A percentile compares a stretch with the other conserved stretches of the same genome.
Evolutionary conservation across 495 filamentous ascomycete genomes (phyloP).

Genomic region (Lophiostoma macrostomum): DNA sequence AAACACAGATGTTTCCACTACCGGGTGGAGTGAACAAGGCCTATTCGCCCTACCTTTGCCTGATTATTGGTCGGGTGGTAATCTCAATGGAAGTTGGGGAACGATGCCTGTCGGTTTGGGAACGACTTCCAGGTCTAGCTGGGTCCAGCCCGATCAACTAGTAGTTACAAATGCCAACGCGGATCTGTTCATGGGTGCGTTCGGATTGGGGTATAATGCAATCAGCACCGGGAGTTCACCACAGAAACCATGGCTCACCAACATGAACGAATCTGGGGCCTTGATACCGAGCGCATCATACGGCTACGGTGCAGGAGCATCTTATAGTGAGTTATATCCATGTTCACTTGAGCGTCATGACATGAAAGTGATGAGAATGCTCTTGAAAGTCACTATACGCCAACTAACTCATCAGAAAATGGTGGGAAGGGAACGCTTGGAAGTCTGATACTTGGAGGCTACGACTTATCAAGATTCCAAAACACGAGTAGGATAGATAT

Average conservation of each 20-base stretch:
- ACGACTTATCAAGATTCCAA: slow-evolving; percentile 24
- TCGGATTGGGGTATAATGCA: slow-evolving; percentile 16
- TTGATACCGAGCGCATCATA: slow-evolving; percentile 23
- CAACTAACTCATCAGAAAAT: slow-evolving; percentile 17
- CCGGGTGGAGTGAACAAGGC: slow-evolving; percentile 11
- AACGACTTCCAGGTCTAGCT: background rate
- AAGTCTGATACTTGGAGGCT: slow-evolving; percentile 26
- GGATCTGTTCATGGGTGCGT: slow-evolving; percentile 29
- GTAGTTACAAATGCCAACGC: slow-evolving; percentile 4
- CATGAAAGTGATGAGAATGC: background rate
- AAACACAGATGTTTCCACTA: background rate
- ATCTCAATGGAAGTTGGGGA: slow-evolving; percentile 21
- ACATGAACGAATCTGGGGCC: background rate
- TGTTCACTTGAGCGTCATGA: background rate
- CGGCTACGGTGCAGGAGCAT: slow-evolving; percentile 30
- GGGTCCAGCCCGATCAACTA: background rate
- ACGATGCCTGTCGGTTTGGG: slow-evolving; percentile 19
- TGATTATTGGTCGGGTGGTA: background rate
- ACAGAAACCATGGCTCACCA: slow-evolving; percentile 8
- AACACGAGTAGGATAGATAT: slow-evolving; percentile 5
- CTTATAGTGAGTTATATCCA: slow-evolving; percentile 25
- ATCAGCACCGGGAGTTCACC: background rate
- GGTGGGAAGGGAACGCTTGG: slow-evolving; percentile 19
- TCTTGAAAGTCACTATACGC: background rate
- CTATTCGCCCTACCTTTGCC: slow-evolving; percentile 19